Base-by-base conservation (phyloP, 805 yeast genomes). In the Brettanomyces custersianus region DNA sequence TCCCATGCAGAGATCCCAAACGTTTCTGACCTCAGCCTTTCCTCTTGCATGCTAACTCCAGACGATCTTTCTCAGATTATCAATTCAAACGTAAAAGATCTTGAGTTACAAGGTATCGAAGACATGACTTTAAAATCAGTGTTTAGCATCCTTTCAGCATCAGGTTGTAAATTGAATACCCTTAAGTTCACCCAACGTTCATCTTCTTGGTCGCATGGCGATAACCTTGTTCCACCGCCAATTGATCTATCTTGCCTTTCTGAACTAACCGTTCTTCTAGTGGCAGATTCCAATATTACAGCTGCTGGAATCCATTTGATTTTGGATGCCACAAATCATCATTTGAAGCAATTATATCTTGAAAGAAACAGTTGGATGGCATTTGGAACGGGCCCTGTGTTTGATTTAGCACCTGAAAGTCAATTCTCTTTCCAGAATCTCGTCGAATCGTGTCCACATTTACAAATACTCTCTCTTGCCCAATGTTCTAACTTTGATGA, bases 401-500 rank as follows among this genome's bases (percentile, higher is more conserved):
- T 16, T n/a, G 12, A 13, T 13, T n/a, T 17, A 17, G 18, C 23
- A n/a, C 36, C 32, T 9, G 19, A 6, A 19, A 19, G 8, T 12
- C 21, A 22, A 13, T 23, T 32, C 12, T 11, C 27, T 4, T 39
- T 40, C 17, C 11, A 33, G 2, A 37, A 41, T 20, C 26, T 51
- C 8, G 29, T 47, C 4, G 23, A 20, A 2, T 12, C 31, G 4
- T 35, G 45, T n/a, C 48, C 51, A 2, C 30, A 37, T 2, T 28
- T 51, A 17, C 40, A 42, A 18, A 27, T 37, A 4, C 24, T 52
- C 6, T 32, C 43, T 6, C 25, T 52, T 7, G 34, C 41, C 1
- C 41, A 37, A 4, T 42, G 49, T 33, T 38, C 48, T 9, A 47
- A 48, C 26, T 34, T 52, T 7, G 42, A 34, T 20, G 54, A 52